These are phyloP conservation scores for Crithidia sp. DNA, from an alignment of 208 protist genomes.

Conservation along the genomic window DNA sequence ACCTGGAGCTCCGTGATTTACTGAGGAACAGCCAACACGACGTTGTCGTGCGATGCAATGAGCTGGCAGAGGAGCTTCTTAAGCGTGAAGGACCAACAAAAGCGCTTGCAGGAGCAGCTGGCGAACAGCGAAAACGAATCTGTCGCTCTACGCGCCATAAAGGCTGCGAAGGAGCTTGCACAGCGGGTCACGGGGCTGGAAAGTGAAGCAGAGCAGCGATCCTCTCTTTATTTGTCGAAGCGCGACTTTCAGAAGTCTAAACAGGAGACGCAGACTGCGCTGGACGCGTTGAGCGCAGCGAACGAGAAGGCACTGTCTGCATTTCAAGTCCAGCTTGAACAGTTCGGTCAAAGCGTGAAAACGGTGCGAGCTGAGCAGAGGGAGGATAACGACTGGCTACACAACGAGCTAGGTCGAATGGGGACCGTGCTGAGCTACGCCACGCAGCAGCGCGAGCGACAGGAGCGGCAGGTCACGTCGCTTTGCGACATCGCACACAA, in stretches of 20 bases:
- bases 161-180: conserved; percentile 17
- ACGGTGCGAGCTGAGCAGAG: conserved; percentile 15
- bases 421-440: conserved; percentile 13
- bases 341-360: conserved; percentile 8
- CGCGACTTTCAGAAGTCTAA: conserved; percentile 18
- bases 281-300: not conserved
- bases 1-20: conserved; percentile 17
- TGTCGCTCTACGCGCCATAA: not conserved
- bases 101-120: conserved; percentile 20
- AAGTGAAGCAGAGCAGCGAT: conserved; percentile 9
- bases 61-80: conserved; percentile 20
- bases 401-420: conserved; percentile 30
- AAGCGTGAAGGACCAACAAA: conserved; percentile 24
- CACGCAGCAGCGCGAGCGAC: conserved; percentile 29
- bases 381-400: conserved; percentile 38
- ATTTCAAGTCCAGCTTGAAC: conserved; percentile 1
- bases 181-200: conserved; percentile 16
- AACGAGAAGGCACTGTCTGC: not conserved
- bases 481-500: conserved; percentile 41
- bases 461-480: conserved; percentile 29
- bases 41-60: conserved; percentile 1
- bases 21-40: conserved; percentile 8
- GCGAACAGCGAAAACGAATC: not conserved
- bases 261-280: conserved; percentile 12
- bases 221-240: not conserved